Percentiles rank a stretch among this genome's conserved stretches.
Evolutionary conservation across 768 basidiomycete species (phyloP).

Genomic region (Boletus sp.): DNA sequence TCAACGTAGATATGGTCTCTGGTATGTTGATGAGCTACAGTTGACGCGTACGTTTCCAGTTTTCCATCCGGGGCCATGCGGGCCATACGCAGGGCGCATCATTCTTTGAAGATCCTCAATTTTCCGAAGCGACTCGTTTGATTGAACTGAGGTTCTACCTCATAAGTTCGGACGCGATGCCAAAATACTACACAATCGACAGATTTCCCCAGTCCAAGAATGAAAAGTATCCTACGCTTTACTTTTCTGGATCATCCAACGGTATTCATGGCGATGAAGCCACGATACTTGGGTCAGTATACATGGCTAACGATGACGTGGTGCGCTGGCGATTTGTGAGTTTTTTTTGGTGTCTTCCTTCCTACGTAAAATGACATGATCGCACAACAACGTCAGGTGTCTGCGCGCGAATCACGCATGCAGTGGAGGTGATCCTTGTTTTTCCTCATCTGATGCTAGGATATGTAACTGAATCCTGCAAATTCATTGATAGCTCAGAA

Average conservation of each 20-base stretch:
- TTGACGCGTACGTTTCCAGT: constrained; percentile 9
- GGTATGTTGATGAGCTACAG: not conserved
- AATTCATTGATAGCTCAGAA: constrained; percentile 47
- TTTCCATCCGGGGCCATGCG: constrained; percentile 23
- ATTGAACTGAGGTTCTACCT: constrained; percentile 56
- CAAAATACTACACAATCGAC: constrained; percentile 18
- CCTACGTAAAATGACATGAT: constrained; percentile 7
- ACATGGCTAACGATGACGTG: constrained; percentile 44
- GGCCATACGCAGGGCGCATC: constrained; percentile 21
- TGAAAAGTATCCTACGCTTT: constrained; percentile 41
- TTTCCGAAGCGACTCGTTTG: constrained; percentile 65
- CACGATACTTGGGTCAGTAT: constrained; percentile 48
- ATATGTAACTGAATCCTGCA: not conserved
- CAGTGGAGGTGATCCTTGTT: constrained; percentile 56
- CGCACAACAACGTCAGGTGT: constrained; percentile 38
- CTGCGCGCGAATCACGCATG: constrained; percentile 49
- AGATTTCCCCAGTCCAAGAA: constrained; percentile 23
- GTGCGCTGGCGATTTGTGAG: constrained; percentile 64
- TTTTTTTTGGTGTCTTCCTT: constrained; percentile 5
- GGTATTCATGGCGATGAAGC: constrained; percentile 44
- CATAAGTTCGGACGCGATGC: constrained; percentile 32
- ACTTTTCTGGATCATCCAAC: constrained; percentile 46
- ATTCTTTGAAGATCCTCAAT: constrained; percentile 52
- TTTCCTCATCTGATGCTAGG: not conserved
- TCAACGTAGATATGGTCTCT: constrained; percentile 42